Evolutionary conservation across 352 stramenopile genomes (phyloP).

Genomic region (Phytophthora constricta): DNA sequence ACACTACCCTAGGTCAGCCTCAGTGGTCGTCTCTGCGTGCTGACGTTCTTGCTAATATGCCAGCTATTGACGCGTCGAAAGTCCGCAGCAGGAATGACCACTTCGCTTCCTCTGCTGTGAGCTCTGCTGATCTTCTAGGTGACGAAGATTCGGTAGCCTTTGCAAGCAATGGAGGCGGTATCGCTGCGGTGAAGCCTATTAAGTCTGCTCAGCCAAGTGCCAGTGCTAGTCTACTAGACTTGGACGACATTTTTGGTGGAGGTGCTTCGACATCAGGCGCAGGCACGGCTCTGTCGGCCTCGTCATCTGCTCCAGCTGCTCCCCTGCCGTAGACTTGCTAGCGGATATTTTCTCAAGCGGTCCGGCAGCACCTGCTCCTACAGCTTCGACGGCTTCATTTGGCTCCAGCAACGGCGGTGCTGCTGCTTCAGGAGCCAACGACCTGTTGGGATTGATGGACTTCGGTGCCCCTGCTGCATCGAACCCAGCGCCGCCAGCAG

Average conservation of each 20-base stretch:
- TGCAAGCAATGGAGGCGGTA: conserved; percentile 17
- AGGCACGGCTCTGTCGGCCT: conserved; percentile 24
- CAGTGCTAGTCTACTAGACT: conserved; percentile 89
- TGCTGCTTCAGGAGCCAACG: conserved; percentile 31
- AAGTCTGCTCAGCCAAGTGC: conserved; percentile 33
- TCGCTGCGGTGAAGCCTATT: conserved; percentile 26
- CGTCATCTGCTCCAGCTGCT: conserved; percentile 33
- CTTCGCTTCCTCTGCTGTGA: conserved; percentile 39
- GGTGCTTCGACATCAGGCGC: conserved; percentile 40
- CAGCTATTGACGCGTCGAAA: conserved; percentile 92
- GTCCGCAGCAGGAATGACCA: conserved; percentile 72
- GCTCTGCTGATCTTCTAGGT: conserved; percentile 87
- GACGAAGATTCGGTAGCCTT: conserved; percentile 34
- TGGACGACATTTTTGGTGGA: conserved; percentile 96
- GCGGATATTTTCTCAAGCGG: conserved; percentile 93
- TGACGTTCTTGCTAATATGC: conserved; percentile 95
- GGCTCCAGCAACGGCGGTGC: conserved; percentile 25
- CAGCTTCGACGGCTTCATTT: conserved; percentile 19
- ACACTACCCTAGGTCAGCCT: conserved; percentile 88
- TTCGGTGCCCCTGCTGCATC: conserved; percentile 59
- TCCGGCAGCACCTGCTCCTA: conserved; percentile 38
- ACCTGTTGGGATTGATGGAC: conserved; percentile 78
- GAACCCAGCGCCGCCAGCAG: conserved; percentile 32
- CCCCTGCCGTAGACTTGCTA: conserved; percentile 90
- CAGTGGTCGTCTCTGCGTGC: conserved; percentile 73